phyloP scores from a whole-genome alignment of 2,329 filamentous ascomycete species.

The Botrytis aclada region DNA sequence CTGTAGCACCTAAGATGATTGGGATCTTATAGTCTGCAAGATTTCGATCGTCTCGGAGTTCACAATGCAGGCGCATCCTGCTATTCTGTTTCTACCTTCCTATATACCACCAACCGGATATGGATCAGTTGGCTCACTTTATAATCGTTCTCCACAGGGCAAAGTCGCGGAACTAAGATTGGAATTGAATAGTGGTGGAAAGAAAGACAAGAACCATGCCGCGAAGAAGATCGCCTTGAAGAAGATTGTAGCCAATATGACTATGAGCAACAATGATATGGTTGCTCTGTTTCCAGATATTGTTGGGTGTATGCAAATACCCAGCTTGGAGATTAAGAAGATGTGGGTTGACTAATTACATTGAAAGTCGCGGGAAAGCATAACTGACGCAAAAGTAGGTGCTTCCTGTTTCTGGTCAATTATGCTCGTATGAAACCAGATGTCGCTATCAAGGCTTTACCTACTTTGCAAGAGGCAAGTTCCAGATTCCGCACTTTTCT shows the following conservation, averaged over 20 bases:
- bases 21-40: not conserved
- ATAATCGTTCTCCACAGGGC: slow-evolving; percentile 64
- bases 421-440: slow-evolving; percentile 94
- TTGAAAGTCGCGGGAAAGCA: not conserved
- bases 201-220: slow-evolving; percentile 96
- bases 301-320: slow-evolving; percentile 91
- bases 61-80: slow-evolving; percentile 16
- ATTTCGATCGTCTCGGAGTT: slow-evolving; percentile 1
- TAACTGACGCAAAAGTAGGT: slow-evolving; percentile 56
- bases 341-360: slow-evolving; percentile 60
- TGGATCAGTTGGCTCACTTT: slow-evolving; percentile 34
- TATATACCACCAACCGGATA: slow-evolving; percentile 32
- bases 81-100: slow-evolving; percentile 36
- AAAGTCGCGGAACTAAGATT: slow-evolving; percentile 96
- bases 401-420: slow-evolving; percentile 95
- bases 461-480: slow-evolving; percentile 74
- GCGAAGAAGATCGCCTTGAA: slow-evolving; percentile 97
- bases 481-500: not conserved
- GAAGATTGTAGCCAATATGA: slow-evolving; percentile 99
- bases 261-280: slow-evolving; percentile 99
- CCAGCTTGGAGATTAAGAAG: slow-evolving; percentile 97
- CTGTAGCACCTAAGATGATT: slow-evolving; percentile 14
- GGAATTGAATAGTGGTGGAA: slow-evolving; percentile 88
- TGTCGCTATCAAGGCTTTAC: slow-evolving; percentile 87
- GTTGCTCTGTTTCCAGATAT: slow-evolving; percentile 94